Evolutionary conservation across 495 filamentous ascomycete species (phyloP).

Genomic region (Glutinoglossum americanum): DNA sequence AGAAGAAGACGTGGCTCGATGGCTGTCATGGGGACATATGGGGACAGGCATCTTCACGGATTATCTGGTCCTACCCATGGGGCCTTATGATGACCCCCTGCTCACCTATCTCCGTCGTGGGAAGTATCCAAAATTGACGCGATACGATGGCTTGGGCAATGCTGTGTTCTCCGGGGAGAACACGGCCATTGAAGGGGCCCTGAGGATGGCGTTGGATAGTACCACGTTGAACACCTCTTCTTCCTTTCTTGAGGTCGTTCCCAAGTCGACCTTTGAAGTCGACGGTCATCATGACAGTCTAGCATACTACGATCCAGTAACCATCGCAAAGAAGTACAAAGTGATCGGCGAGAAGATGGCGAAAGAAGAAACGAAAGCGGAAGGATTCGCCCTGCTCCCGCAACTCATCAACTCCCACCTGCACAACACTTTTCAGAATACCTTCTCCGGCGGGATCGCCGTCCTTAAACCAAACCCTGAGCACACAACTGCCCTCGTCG

Average conservation of each 20-base stretch:
- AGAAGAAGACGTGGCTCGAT: constrained; percentile 55
- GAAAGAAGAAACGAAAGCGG: constrained; percentile 20
- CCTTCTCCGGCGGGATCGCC: constrained; percentile 52
- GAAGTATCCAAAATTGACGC: constrained; percentile 45
- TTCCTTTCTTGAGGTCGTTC: constrained; percentile 34
- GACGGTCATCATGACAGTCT: constrained; percentile 42
- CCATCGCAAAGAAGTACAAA: constrained; percentile 38
- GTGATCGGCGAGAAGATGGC: constrained; percentile 38
- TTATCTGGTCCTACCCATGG: constrained; percentile 73
- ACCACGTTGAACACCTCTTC: constrained; percentile 31
- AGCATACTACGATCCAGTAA: constrained; percentile 54
- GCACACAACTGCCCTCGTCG: constrained; percentile 47
- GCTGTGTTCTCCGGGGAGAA: constrained; percentile 58
- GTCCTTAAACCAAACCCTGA: constrained; percentile 57
- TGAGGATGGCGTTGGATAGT: constrained; percentile 39
- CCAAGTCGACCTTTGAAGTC: constrained; percentile 34
- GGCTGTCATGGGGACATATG: constrained; percentile 90
- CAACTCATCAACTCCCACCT: constrained; percentile 69
- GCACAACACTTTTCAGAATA: constrained; percentile 63
- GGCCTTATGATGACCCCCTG: constrained; percentile 44
- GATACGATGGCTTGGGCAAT: constrained; percentile 50
- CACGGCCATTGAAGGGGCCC: constrained; percentile 35
- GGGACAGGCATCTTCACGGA: constrained; percentile 66
- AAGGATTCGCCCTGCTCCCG: constrained; percentile 40
- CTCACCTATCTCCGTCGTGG: constrained; percentile 52